These are phyloP conservation scores for Agaricus subrufescens DNA, from an alignment of 768 basidiomycete species.

Conservation along the genomic window DNA sequence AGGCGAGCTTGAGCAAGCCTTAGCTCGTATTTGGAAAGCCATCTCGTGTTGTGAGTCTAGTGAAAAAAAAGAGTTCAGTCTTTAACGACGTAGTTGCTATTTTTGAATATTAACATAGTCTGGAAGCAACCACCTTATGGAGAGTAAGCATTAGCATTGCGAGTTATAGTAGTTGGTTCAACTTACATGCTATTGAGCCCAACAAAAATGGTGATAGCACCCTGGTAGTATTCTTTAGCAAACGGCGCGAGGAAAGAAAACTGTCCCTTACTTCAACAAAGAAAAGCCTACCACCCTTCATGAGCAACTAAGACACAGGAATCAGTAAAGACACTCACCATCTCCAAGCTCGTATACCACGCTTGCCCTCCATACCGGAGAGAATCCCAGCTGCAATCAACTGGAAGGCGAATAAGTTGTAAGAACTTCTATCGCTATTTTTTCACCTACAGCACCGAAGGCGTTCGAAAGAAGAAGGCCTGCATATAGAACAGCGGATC, in stretches of 20 bases:
- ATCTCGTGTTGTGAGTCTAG: constrained; percentile 55
- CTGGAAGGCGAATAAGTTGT: constrained; percentile 21
- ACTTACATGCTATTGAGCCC: constrained; percentile 47
- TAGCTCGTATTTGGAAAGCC: constrained; percentile 43
- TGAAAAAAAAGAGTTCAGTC: too few relatives aligned
- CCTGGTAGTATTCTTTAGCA: constrained; percentile 26
- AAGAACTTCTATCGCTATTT: neutral
- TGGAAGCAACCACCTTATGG: constrained; percentile 45
- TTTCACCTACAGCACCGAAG: constrained; percentile 47
- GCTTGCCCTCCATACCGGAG: constrained; percentile 54
- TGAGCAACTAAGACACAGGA: neutral
- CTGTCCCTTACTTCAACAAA: constrained; percentile 47
- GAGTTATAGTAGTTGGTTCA: constrained; percentile 12
- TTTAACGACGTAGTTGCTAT: neutral
- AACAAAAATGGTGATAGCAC: constrained; percentile 53
- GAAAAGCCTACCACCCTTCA: constrained; percentile 43
- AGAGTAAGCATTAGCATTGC: neutral
- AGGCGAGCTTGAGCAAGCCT: constrained; percentile 59
- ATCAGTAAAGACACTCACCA: constrained; percentile 33
- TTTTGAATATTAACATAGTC: constrained; percentile 40
- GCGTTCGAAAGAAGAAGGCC: constrained; percentile 59
- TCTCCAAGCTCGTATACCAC: constrained; percentile 63
- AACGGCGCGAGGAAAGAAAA: neutral
- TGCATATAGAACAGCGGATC: constrained; percentile 51
- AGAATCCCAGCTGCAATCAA: constrained; percentile 69